Base-by-base conservation (phyloP, 306 rosid genomes). In the Nissolia schottii region DNA sequence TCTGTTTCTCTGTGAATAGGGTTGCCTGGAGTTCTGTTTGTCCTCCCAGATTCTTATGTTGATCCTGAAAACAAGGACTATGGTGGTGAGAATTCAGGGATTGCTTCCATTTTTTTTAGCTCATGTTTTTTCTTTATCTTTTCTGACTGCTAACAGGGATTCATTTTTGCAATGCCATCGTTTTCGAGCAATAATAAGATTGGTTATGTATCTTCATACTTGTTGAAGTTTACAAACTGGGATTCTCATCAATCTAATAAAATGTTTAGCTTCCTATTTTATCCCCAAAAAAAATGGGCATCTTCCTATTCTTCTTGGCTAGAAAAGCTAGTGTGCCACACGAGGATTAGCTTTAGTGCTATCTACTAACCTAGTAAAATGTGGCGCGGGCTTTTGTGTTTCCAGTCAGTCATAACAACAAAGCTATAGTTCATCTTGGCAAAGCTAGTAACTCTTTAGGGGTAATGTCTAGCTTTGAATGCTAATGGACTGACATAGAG, bases 1-100 rank as follows among this genome's bases (percentile, higher is more conserved):
- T 34, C 37, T 5, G 3, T 40, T 57, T 71, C 10, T 22, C 57
- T 79, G 23, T 79, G 32, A 38, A 54, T 72, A 89, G 97, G 90
- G 12, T 57, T 89, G 83, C 93, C 92, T 0, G 92, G 95, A 35
- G 95, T 88, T 71, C 66, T 93, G 37, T 93, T 90, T 77, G 93
- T 90, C 66, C 97, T 93, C 48, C 97, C 98, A 0, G 98, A 93
- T 69, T 93, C 97, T 0, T 93, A 93, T 61, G 97, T 93, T 15
- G 98, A 93, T 68, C 90, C 98, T 5, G 98, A 93, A 66, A 6
- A 90, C 72, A 82, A 90, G 64, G 98, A 93, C 84, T 93, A 93
- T 25, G 98, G 98, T 1, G 97, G 98, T 91, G 68, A 91, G 85
- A 28, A 31, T 61, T 43, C 24, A 34, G 34, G 6, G 86, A 14